Evolutionary conservation across 345 rosid genomes (phyloP), one percentile per base, ranked within the genome.

Genomic region (Lepidium didymum): DNA sequence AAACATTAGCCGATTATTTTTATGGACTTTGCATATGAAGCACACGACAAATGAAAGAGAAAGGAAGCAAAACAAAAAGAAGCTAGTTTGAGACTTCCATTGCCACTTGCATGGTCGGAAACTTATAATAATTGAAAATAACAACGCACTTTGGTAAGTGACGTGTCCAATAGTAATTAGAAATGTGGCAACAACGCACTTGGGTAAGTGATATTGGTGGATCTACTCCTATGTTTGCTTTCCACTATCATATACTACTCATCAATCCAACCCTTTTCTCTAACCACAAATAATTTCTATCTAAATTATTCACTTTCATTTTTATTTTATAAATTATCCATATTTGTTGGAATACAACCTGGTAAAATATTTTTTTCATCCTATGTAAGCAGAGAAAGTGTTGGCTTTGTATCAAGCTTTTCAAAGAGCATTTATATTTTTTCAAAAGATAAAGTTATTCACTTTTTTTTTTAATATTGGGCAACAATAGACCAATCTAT

Each of bases 181-280:
- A 53, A 60, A 67, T 43, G 68, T 60, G 68, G 64, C 64, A 53
- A 10, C 73, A 60, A 67, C 55, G 62, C 78, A 74, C 73, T 74
- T 60, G 35, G 68, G 72, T 57, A 73, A 73, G 72, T 65, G 72
- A 73, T 41, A 7, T 41, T 51, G 77, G 77, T 73, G 72, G 72
- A 66, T 65, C 47, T 73, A 58, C 47, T 59, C 70, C 6, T 45
- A 4, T 66, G 67, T 50, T 66, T 66, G 62, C 61, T 73, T 66
- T 73, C 67, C 72, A 58, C 67, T 73, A 12, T 16, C 23, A 42
- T 55, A 58, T 73, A 58, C 31, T 55, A 54, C 38, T 51, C 47
- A 58, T 50, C 55, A 50, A 40, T 34, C 16, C 67, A 23, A 27
- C 12, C 21, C 25, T 16, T 56, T 44, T 33, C 54, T 66, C 33